Conservation (phyloP, 176 grass and related monocot species). For the Zoysia japonica region DNA sequence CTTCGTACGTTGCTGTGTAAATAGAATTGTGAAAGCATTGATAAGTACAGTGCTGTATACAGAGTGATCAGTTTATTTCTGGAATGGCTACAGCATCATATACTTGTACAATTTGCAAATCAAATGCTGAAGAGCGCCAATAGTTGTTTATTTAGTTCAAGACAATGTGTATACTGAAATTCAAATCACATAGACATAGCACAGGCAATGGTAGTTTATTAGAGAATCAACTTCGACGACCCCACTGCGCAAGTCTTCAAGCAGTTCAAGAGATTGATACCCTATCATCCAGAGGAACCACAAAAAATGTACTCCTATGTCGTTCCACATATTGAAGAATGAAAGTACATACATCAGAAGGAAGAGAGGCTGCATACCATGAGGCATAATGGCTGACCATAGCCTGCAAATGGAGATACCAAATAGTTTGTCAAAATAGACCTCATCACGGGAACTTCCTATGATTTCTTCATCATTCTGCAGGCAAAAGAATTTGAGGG, state of each 20-base stretch:
- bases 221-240: background rate
- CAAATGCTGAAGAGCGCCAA: background rate
- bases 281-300: background rate
- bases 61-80: background rate
- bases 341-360: background rate
- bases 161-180: background rate
- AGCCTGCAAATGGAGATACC: conserved; percentile 54
- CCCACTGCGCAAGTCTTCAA: too few relatives aligned
- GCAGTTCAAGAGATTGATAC: too few relatives aligned
- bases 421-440: conserved; percentile 33
- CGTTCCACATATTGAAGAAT: background rate
- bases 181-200: background rate
- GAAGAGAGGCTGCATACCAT: conserved; percentile 59
- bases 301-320: background rate
- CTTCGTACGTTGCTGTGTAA: background rate
- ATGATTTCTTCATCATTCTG: background rate
- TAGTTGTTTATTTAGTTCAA: background rate
- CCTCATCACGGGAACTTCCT: background rate
- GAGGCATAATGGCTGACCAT: conserved; percentile 77
- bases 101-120: background rate
- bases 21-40: background rate
- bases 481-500: background rate
- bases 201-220: background rate
- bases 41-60: background rate
- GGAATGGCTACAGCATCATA: background rate